These are phyloP conservation scores for Fonsecaea monophora DNA, from an alignment of 2,329 filamentous ascomycete genomes.

Conservation along the genomic window DNA sequence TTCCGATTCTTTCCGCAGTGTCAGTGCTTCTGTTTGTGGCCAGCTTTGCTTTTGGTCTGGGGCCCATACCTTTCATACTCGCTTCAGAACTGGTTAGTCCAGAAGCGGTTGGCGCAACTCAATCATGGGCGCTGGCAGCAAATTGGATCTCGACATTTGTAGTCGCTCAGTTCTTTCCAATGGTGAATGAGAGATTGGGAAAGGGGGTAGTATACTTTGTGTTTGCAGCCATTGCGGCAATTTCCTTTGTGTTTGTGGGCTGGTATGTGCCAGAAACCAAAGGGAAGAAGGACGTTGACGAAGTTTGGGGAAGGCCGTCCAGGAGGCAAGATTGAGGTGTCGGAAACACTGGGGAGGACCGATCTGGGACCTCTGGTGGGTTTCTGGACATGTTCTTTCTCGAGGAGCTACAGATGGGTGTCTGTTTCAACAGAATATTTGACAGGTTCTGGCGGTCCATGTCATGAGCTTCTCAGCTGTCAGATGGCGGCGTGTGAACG, in stretches of 20 bases:
- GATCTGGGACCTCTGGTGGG: neutral
- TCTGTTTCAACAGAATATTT: neutral
- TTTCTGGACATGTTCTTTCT: neutral
- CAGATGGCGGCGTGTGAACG: neutral
- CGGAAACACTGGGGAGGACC: neutral
- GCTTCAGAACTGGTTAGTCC: conserved; percentile 88
- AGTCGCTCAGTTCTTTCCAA: conserved; percentile 93
- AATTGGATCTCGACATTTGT: conserved; percentile 92
- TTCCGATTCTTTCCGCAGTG: conserved; percentile 78
- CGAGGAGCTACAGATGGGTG: neutral
- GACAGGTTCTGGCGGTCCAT: neutral
- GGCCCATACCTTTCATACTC: conserved; percentile 93
- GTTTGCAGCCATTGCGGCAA: conserved; percentile 76
- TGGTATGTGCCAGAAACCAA: conserved; percentile 84
- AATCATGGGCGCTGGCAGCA: conserved; percentile 84
- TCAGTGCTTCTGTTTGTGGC: conserved; percentile 85
- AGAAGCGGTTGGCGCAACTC: conserved; percentile 88
- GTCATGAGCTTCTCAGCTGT: neutral
- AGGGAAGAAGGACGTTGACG: conserved; percentile 80
- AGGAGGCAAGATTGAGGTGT: conserved; percentile 33
- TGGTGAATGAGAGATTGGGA: conserved; percentile 77
- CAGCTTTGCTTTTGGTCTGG: conserved; percentile 87
- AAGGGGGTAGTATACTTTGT: conserved; percentile 88
- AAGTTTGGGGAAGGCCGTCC: conserved; percentile 78
- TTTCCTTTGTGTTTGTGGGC: conserved; percentile 74